A percentile compares a stretch with the other conserved stretches of the same genome.
phyloP scores from a whole-genome alignment of 2,329 filamentous ascomycete species.

The Diaporthe vexans region DNA sequence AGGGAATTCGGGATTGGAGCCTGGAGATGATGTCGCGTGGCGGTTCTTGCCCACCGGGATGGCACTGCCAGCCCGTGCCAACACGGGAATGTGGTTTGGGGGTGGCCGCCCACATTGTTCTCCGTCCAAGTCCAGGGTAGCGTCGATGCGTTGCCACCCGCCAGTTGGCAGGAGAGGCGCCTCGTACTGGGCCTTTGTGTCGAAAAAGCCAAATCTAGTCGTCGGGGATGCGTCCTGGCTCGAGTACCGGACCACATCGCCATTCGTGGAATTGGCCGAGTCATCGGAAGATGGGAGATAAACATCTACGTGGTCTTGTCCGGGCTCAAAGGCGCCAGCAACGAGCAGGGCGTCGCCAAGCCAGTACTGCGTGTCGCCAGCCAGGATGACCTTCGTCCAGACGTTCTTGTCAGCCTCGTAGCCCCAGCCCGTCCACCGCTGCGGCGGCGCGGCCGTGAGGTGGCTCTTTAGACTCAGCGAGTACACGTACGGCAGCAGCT shows the following conservation, averaged over 20 bases:
- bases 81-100: constrained; percentile 9
- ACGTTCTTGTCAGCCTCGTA: constrained; percentile 77
- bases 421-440: constrained; percentile 81
- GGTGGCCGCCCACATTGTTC: not conserved
- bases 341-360: constrained; percentile 76
- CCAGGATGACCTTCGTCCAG: constrained; percentile 71
- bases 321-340: constrained; percentile 76
- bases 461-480: constrained; percentile 75
- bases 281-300: constrained; percentile 65
- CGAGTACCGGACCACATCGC: not conserved
- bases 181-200: not conserved
- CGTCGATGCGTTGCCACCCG: not conserved
- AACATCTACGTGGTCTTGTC: constrained; percentile 65
- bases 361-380: constrained; percentile 81
- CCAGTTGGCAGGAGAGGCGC: not conserved
- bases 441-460: constrained; percentile 71
- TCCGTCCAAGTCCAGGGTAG: not conserved
- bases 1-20: constrained; percentile 49
- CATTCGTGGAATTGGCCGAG: not conserved
- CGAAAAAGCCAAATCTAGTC: not conserved
- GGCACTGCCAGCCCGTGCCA: constrained; percentile 1
- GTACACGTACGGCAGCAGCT: constrained; percentile 80
- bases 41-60: constrained; percentile 15
- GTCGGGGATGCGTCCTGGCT: not conserved
- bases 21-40: constrained; percentile 8